These are phyloP conservation scores for Penicillium sp. DNA, from an alignment of 2,329 filamentous ascomycete genomes.

Conservation along the genomic window DNA sequence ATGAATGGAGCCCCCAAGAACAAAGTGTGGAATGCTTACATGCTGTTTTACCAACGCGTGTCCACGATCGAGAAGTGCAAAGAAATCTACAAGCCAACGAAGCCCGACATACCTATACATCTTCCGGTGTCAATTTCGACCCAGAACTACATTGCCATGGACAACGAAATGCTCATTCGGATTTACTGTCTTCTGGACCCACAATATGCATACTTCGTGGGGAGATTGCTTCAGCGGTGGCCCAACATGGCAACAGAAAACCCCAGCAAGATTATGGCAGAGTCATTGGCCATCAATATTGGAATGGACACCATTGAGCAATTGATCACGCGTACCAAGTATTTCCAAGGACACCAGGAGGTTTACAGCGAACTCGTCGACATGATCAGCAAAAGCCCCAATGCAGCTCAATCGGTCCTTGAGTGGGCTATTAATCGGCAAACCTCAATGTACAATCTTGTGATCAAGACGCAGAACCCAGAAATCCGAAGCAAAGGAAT, in stretches of 20 bases:
- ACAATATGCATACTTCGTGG: conserved; percentile 66
- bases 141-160: conserved; percentile 59
- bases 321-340: conserved; percentile 69
- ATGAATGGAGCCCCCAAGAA: conserved; percentile 52
- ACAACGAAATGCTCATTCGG: conserved; percentile 72
- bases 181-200: conserved; percentile 78
- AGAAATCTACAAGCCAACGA: conserved; percentile 44
- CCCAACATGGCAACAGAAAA: conserved; percentile 51
- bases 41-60: conserved; percentile 92
- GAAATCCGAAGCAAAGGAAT: conserved; percentile 55
- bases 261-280: conserved; percentile 47
- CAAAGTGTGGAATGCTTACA: conserved; percentile 85
- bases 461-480: conserved; percentile 60
- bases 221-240: conserved; percentile 59
- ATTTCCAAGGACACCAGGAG: conserved; percentile 60
- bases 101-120: conserved; percentile 51
- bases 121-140: conserved; percentile 47
- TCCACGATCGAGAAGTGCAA: conserved; percentile 60
- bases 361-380: conserved; percentile 54
- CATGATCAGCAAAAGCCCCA: conserved; percentile 51
- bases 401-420: conserved; percentile 60
- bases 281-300: conserved; percentile 44
- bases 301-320: conserved; percentile 67
- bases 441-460: conserved; percentile 61
- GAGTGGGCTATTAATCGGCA: conserved; percentile 59